Conservation (phyloP, 2,329 filamentous ascomycete species). For the Diaporthe citri region DNA sequence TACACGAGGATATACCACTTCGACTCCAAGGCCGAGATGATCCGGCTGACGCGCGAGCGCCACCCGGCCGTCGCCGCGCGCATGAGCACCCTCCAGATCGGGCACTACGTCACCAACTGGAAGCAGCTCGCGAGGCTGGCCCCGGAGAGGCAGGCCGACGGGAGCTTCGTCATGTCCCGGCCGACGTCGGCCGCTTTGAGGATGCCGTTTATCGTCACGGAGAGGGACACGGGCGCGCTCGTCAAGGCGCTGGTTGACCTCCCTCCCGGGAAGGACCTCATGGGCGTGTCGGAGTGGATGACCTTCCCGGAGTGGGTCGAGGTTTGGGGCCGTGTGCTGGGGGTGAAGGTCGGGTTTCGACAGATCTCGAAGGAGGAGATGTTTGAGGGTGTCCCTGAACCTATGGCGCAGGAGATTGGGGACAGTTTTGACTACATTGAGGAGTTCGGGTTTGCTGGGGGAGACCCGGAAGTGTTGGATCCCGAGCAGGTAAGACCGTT, state of each 20-base stretch:
- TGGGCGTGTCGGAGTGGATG: slow-evolving; percentile 16
- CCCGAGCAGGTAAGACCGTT: background rate
- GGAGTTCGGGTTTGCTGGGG: slow-evolving; percentile 3
- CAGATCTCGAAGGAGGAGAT: slow-evolving; percentile 18
- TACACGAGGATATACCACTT: slow-evolving; percentile 40
- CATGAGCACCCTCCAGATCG: slow-evolving; percentile 38
- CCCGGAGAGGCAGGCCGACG: slow-evolving; percentile 35
- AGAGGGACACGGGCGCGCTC: slow-evolving; percentile 9
- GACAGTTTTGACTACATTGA: slow-evolving; percentile 4
- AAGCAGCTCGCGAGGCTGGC: slow-evolving; percentile 32
- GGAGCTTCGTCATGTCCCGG: slow-evolving; percentile 30
- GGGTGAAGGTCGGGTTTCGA: background rate
- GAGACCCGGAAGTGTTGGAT: background rate
- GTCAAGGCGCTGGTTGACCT: slow-evolving; percentile 21
- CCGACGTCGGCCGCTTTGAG: background rate
- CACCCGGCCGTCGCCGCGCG: slow-evolving; percentile 31
- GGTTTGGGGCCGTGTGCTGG: slow-evolving; percentile 11
- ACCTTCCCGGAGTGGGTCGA: background rate
- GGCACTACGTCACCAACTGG: slow-evolving; percentile 39
- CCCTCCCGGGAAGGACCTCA: slow-evolving; percentile 14
- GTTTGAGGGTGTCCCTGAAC: background rate
- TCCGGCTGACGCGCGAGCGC: slow-evolving; percentile 20
- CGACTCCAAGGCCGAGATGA: slow-evolving; percentile 40
- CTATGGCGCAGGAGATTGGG: background rate
- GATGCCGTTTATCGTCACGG: slow-evolving; percentile 16